Conservation (phyloP, 768 basidiomycete genomes). For the Hygrocybe punicea region DNA sequence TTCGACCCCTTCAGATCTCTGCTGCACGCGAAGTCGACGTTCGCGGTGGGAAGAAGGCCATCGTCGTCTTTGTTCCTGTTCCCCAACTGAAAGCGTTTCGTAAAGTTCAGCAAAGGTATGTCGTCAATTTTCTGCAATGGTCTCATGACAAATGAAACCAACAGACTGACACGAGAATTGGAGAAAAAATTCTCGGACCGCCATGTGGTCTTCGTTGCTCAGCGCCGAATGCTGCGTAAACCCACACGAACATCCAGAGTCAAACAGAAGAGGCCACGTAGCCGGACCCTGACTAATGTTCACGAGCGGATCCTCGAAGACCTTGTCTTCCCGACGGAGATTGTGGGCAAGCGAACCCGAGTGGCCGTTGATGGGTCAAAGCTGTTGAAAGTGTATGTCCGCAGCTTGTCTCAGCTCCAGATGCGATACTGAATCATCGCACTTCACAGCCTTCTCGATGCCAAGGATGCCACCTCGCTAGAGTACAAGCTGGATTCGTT, state of each 20-base stretch:
- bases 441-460: constrained; percentile 82
- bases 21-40: constrained; percentile 99
- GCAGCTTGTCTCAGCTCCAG: neutral
- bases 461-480: constrained; percentile 95
- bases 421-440: neutral
- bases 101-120: constrained; percentile 93
- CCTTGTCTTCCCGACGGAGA: constrained; percentile 98
- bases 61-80: constrained; percentile 96
- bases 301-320: constrained; percentile 99
- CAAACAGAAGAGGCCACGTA: constrained; percentile 94
- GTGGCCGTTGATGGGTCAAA: constrained; percentile 91
- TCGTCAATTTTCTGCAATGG: constrained; percentile 7
- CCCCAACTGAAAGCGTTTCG: constrained; percentile 98
- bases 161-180: constrained; percentile 94
- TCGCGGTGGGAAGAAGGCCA: constrained; percentile 98
- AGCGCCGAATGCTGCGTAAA: constrained; percentile 97
- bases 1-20: constrained; percentile 93
- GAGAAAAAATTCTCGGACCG: constrained; percentile 99
- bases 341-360: constrained; percentile 97
- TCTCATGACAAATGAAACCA: neutral
- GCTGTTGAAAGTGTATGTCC: constrained; percentile 92
- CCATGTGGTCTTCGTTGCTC: constrained; percentile 97
- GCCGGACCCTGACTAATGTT: constrained; percentile 93
- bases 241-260: constrained; percentile 91
- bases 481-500: constrained; percentile 99